Evolutionary conservation across 441 rosid genomes (phyloP).

Genomic region (Flueggea neowawraea): DNA sequence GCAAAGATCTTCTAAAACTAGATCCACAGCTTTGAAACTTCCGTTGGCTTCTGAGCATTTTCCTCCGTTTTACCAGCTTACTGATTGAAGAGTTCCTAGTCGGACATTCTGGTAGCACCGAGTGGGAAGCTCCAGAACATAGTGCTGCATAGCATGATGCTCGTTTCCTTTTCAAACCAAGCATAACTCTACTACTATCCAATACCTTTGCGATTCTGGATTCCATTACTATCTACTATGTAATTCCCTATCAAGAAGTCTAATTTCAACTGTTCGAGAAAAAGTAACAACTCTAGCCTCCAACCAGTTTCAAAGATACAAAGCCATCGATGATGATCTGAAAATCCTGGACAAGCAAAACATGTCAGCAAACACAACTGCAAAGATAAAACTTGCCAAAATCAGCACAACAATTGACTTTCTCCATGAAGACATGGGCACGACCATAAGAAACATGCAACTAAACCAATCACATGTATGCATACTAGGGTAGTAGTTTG

Average conservation of each 20-base stretch:
- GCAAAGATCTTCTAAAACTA: conserved; percentile 44
- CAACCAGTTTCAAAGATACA: conserved; percentile 22
- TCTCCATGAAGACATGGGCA: neutral
- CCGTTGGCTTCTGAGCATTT: conserved; percentile 29
- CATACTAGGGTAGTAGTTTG: too few species aligned
- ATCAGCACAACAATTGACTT: neutral
- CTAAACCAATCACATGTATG: too few species aligned
- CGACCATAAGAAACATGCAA: too few species aligned
- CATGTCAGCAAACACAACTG: neutral
- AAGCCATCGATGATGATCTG: conserved; percentile 14
- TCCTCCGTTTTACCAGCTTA: conserved; percentile 50
- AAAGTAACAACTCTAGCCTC: conserved; percentile 26
- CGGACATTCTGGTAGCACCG: conserved; percentile 29
- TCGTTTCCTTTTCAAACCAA: conserved; percentile 58
- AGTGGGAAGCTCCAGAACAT: conserved; percentile 41
- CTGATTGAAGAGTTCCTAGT: conserved; percentile 23
- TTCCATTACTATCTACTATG: conserved; percentile 68
- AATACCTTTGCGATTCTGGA: conserved; percentile 64
- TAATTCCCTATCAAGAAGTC: conserved; percentile 52
- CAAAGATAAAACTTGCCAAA: neutral
- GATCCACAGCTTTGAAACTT: conserved; percentile 29
- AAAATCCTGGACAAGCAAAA: conserved; percentile 30
- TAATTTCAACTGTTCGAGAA: conserved; percentile 39
- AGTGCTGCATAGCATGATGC: conserved; percentile 31
- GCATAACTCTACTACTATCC: conserved; percentile 58